These are phyloP conservation scores for Daldinia childiae DNA, from an alignment of 495 filamentous ascomycete genomes.

Conservation along the genomic window DNA sequence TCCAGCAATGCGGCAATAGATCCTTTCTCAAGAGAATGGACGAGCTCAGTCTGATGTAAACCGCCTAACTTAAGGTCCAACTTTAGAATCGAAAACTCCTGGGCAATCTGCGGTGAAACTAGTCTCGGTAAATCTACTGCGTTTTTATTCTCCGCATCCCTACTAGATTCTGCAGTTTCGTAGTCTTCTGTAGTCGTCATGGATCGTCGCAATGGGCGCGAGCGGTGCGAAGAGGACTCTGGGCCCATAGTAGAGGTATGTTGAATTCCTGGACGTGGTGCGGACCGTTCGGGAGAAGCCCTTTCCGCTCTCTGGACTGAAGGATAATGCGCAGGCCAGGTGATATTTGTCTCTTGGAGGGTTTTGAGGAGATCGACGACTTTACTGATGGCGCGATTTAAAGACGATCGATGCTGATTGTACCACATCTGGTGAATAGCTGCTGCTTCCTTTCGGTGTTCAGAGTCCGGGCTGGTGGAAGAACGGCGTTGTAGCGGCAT, in stretches of 20 bases:
- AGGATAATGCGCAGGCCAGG: constrained; percentile 96
- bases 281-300: constrained; percentile 50
- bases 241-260: constrained; percentile 62
- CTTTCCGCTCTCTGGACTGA: constrained; percentile 73
- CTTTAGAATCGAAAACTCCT: constrained; percentile 95
- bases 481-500: constrained; percentile 56
- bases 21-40: constrained; percentile 93
- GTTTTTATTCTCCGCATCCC: constrained; percentile 65
- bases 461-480: constrained; percentile 43
- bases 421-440: constrained; percentile 68
- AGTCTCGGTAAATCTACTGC: constrained; percentile 74
- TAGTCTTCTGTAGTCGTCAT: constrained; percentile 73
- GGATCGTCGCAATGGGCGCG: constrained; percentile 72
- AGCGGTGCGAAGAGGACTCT: constrained; percentile 44
- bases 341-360: constrained; percentile 86
- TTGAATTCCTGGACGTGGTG: constrained; percentile 59
- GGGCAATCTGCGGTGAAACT: constrained; percentile 90
- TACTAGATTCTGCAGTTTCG: constrained; percentile 75
- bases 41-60: constrained; percentile 85
- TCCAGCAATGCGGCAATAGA: constrained; percentile 91
- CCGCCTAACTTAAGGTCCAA: constrained; percentile 90
- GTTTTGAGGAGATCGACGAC: constrained; percentile 81
- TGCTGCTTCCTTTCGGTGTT: constrained; percentile 55
- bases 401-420: constrained; percentile 87
- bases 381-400: constrained; percentile 83